A percentile compares a stretch with the other conserved stretches of the same genome.
phyloP scores from a whole-genome alignment of 306 rosid species.

The Cucumis hystrix region DNA sequence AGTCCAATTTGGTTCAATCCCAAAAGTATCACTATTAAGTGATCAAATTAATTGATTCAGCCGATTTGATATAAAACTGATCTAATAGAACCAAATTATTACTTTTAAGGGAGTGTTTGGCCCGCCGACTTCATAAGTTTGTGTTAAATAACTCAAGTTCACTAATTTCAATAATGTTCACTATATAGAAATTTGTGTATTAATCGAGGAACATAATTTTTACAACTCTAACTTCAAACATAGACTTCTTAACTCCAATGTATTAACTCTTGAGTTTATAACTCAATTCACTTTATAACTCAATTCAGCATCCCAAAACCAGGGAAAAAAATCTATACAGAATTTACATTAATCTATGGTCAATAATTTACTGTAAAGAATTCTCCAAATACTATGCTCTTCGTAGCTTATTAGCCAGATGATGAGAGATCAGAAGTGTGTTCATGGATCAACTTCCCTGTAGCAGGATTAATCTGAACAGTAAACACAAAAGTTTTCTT shows the following conservation, averaged over 20 bases:
- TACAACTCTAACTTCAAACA: too few species aligned
- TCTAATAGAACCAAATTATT: not conserved
- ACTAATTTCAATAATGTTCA: too few species aligned
- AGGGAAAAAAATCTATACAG: not conserved
- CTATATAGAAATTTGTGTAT: too few species aligned
- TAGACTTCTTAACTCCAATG: too few species aligned
- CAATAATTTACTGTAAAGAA: not conserved
- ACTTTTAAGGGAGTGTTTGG: not conserved
- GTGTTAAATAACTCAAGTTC: too few species aligned
- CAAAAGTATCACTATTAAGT: not conserved
- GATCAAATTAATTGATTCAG: not conserved
- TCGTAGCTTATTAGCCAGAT: not conserved
- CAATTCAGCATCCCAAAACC: too few species aligned
- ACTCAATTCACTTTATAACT: too few species aligned
- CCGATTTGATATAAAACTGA: not conserved
- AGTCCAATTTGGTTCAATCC: not conserved
- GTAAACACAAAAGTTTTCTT: constrained; percentile 35
- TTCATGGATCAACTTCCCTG: constrained; percentile 36
- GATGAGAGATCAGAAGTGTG: constrained; percentile 23
- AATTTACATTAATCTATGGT: not conserved
- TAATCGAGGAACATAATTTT: too few species aligned
- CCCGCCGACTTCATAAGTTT: too few species aligned
- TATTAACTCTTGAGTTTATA: too few species aligned
- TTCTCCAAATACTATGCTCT: not conserved
- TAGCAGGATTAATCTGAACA: constrained; percentile 41